These are phyloP conservation scores for Lomentospora prolificans DNA, from an alignment of 2,329 filamentous ascomycete species.

Conservation along the genomic window DNA sequence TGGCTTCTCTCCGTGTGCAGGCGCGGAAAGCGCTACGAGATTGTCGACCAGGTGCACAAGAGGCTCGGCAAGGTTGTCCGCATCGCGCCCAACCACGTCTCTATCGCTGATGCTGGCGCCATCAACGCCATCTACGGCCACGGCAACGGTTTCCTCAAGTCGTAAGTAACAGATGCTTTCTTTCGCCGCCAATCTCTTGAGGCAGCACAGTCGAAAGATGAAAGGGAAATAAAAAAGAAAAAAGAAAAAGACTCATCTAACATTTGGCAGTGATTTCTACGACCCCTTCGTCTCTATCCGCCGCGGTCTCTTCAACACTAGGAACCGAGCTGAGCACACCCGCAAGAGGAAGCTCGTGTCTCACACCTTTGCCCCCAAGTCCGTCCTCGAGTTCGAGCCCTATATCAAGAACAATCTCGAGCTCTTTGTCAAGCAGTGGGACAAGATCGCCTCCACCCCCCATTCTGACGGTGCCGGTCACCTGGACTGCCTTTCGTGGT, in stretches of 20 bases:
- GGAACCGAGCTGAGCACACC: slow-evolving; percentile 70
- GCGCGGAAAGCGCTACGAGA: slow-evolving; percentile 51
- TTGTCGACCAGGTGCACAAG: slow-evolving; percentile 65
- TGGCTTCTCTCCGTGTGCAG: slow-evolving; percentile 66
- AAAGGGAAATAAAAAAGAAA: background rate
- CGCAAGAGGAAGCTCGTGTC: slow-evolving; percentile 84
- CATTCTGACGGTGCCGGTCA: slow-evolving; percentile 45
- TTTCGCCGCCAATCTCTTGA: background rate
- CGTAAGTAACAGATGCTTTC: slow-evolving; percentile 30
- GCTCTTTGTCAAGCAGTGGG: slow-evolving; percentile 64
- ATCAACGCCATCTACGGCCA: slow-evolving; percentile 72
- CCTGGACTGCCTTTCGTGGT: slow-evolving; percentile 71
- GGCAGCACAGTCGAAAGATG: background rate
- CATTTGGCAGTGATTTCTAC: slow-evolving; percentile 61
- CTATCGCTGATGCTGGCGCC: slow-evolving; percentile 68
- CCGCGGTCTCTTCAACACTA: slow-evolving; percentile 81
- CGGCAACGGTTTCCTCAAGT: slow-evolving; percentile 65
- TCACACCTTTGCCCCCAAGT: slow-evolving; percentile 79
- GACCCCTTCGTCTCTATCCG: slow-evolving; percentile 84
- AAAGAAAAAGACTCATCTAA: background rate
- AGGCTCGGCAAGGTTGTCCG: slow-evolving; percentile 70
- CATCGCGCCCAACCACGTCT: slow-evolving; percentile 77
- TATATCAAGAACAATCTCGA: slow-evolving; percentile 77
- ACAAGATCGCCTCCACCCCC: slow-evolving; percentile 42
- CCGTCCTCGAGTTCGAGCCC: slow-evolving; percentile 74